These are phyloP conservation scores for Aquanectria penicillioides DNA, from an alignment of 2,329 filamentous ascomycete species.

Conservation along the genomic window DNA sequence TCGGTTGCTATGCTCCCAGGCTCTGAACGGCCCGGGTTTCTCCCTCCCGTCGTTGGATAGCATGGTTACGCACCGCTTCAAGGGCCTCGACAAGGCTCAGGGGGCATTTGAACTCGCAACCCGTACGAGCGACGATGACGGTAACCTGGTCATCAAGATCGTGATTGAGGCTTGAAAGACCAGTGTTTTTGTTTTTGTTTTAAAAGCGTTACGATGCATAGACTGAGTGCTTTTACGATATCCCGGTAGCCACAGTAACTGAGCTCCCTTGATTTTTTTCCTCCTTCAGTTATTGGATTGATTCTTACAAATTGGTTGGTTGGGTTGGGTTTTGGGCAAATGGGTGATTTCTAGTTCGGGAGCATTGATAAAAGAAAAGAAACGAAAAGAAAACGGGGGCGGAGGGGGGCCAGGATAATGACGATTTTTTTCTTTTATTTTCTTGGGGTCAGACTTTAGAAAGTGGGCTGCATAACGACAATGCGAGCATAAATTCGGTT, in stretches of 20 bases:
- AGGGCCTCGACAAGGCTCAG: slow-evolving; percentile 69
- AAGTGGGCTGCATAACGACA: neutral
- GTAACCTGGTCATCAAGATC: slow-evolving; percentile 78
- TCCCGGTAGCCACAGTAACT: slow-evolving; percentile 12
- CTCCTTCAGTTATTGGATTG: too few species aligned
- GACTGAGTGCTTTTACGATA: slow-evolving; percentile 30
- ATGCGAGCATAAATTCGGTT: neutral
- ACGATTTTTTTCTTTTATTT: neutral
- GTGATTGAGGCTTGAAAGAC: slow-evolving; percentile 64
- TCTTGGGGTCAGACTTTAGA: neutral
- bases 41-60: slow-evolving; percentile 72
- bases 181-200: neutral
- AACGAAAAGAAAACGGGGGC: slow-evolving; percentile 1
- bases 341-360: neutral
- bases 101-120: slow-evolving; percentile 77
- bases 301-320: slow-evolving; percentile 1
- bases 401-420: neutral
- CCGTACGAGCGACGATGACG: slow-evolving; percentile 72
- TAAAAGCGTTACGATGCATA: slow-evolving; percentile 29
- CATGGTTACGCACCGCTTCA: slow-evolving; percentile 79
- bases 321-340: neutral
- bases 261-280: slow-evolving; percentile 5
- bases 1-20: slow-evolving; percentile 61
- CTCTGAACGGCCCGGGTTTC: slow-evolving; percentile 49
- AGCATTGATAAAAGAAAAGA: neutral